phyloP scores from a whole-genome alignment of 495 filamentous ascomycete genomes.

The Thermothielavioides terrestris region DNA sequence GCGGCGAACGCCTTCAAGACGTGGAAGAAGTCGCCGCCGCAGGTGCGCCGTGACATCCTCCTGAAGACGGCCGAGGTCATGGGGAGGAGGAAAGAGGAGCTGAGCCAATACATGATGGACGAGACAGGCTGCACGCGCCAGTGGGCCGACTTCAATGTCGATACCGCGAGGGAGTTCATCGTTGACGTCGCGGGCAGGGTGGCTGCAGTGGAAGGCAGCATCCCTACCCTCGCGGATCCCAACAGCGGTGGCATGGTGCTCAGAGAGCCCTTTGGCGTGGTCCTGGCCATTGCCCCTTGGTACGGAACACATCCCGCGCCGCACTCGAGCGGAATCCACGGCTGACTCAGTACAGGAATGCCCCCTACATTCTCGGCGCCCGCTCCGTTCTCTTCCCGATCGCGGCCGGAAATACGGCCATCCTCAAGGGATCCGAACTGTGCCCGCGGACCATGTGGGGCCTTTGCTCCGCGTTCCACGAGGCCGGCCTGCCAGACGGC shows the following conservation, averaged over 20 bases:
- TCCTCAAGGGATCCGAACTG: slow-evolving; percentile 57
- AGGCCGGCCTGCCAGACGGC: slow-evolving; percentile 61
- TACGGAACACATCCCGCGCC: slow-evolving; percentile 24
- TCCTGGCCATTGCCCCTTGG: slow-evolving; percentile 81
- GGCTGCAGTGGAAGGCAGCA: slow-evolving; percentile 47
- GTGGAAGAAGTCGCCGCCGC: slow-evolving; percentile 59
- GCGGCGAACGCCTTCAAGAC: slow-evolving; percentile 60
- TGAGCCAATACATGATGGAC: slow-evolving; percentile 51
- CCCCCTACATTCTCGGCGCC: slow-evolving; percentile 59
- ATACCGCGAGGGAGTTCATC: slow-evolving; percentile 48
- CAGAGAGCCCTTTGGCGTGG: slow-evolving; percentile 74
- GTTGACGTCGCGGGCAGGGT: slow-evolving; percentile 66
- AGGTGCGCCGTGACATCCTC: slow-evolving; percentile 60
- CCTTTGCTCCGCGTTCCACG: slow-evolving; percentile 57
- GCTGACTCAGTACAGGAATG: slow-evolving; percentile 48
- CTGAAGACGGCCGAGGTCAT: slow-evolving; percentile 63
- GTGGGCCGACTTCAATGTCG: slow-evolving; percentile 58
- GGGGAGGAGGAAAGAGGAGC: slow-evolving; percentile 51
- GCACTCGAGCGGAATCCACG: slow-evolving; percentile 13
- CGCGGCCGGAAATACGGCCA: slow-evolving; percentile 61
- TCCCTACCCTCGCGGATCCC: slow-evolving; percentile 49
- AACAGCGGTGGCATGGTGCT: slow-evolving; percentile 59
- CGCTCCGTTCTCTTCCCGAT: slow-evolving; percentile 67
- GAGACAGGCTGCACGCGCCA: slow-evolving; percentile 56
- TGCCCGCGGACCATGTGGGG: slow-evolving; percentile 69